phyloP scores from a whole-genome alignment of 2,329 filamentous ascomycete genomes.

The Colletotrichum lini region DNA sequence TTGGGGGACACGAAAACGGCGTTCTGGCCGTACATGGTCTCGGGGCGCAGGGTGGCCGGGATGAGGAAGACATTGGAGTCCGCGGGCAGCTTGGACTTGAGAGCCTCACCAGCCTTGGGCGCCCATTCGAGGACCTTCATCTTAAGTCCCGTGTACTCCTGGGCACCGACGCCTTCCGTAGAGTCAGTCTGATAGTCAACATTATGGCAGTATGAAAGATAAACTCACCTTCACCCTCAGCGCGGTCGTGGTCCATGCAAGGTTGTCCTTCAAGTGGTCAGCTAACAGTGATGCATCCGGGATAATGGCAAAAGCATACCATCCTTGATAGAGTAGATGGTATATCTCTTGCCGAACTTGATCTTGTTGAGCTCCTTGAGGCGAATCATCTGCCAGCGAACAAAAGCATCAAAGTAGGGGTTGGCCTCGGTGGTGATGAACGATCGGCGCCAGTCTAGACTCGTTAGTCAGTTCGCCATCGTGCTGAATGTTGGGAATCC shows the following conservation, averaged over 20 bases:
- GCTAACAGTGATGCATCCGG: neutral
- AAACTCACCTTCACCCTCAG: constrained; percentile 58
- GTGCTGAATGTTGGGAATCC: neutral
- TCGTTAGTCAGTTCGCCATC: constrained; percentile 55
- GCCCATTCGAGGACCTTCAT: constrained; percentile 93
- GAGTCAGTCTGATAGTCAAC: neutral
- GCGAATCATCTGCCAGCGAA: constrained; percentile 97
- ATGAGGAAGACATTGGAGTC: constrained; percentile 89
- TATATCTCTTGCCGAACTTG: constrained; percentile 93
- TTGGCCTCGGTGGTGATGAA: constrained; percentile 93
- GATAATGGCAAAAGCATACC: constrained; percentile 5
- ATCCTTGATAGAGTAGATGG: constrained; percentile 86
- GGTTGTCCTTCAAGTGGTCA: constrained; percentile 64
- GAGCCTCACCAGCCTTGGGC: constrained; percentile 76
- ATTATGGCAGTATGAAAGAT: too few relatives aligned
- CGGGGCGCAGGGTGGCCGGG: constrained; percentile 90
- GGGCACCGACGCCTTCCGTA: constrained; percentile 43
- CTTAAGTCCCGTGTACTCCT: constrained; percentile 87
- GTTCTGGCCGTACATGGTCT: constrained; percentile 99
- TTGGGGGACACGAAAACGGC: constrained; percentile 96
- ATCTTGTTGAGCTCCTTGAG: constrained; percentile 92
- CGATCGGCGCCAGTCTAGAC: constrained; percentile 44
- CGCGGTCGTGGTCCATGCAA: constrained; percentile 64
- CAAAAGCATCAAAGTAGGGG: constrained; percentile 92
- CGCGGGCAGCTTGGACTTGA: constrained; percentile 84